Conservation (phyloP, 345 rosid genomes). For the Triadica sebifera region DNA sequence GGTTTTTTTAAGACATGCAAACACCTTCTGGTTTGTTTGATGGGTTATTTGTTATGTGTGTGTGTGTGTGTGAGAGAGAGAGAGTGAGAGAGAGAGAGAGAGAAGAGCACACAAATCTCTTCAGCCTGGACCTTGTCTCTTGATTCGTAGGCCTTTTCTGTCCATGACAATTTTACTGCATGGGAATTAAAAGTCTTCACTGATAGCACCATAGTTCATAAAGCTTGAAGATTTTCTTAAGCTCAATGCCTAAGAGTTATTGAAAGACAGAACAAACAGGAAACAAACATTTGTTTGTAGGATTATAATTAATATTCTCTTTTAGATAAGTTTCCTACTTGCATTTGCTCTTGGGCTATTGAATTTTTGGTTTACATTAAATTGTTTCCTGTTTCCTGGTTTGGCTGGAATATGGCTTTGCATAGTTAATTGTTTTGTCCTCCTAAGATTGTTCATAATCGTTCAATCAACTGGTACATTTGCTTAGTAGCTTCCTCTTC, state of each 20-base stretch:
- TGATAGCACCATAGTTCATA: neutral
- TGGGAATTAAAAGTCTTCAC: neutral
- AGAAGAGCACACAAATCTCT: no score
- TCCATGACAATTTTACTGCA: neutral
- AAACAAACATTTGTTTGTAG: neutral
- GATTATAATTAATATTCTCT: neutral
- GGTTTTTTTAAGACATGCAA: no score
- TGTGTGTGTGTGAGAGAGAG: no score
- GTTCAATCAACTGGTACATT: neutral
- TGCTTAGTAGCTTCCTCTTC: neutral
- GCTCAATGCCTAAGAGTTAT: neutral
- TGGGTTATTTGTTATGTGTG: no score
- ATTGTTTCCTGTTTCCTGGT: neutral
- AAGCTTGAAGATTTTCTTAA: neutral
- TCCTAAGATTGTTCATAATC: neutral
- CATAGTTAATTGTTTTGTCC: neutral
- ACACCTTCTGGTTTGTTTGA: no score
- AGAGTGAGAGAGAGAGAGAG: no score
- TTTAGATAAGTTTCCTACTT: neutral
- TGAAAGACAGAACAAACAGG: neutral
- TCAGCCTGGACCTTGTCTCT: neutral
- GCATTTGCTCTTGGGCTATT: neutral
- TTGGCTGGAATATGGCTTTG: neutral
- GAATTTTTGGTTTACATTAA: neutral
- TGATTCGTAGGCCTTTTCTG: neutral